phyloP scores from a whole-genome alignment of 1,139 yeast genomes.

The Yamadazyma spencermartinsiae region DNA sequence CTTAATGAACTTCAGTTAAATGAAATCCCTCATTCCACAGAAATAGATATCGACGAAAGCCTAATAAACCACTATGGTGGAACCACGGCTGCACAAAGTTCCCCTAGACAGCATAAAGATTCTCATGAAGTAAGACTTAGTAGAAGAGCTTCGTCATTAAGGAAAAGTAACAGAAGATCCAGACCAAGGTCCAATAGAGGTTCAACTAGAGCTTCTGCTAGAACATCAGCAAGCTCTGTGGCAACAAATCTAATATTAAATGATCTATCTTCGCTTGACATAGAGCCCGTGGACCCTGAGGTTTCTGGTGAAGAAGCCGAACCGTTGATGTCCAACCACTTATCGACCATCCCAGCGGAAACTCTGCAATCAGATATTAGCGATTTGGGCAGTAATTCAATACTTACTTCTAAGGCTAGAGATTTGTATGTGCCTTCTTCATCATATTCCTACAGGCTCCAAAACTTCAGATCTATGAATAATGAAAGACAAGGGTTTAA shows the following conservation, averaged over 20 bases:
- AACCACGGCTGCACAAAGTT: slow-evolving; percentile 3
- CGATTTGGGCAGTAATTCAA: background rate
- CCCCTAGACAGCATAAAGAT: background rate
- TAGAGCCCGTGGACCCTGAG: background rate
- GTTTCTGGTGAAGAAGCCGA: background rate
- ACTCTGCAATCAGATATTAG: background rate
- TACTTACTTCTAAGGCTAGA: background rate
- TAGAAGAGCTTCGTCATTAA: too few relatives aligned
- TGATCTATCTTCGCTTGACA: slow-evolving; percentile 1
- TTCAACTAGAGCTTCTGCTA: background rate
- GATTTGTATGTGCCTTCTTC: background rate
- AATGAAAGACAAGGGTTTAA: background rate
- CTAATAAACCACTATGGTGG: slow-evolving; percentile 8
- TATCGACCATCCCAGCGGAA: background rate
- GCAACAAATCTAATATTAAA: slow-evolving; percentile 2
- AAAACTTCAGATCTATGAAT: background rate
- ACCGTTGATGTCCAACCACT: background rate
- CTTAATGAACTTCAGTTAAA: slow-evolving; percentile 2
- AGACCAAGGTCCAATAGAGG: background rate
- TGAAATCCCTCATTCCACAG: slow-evolving; percentile 8
- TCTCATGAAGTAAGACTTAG: too few relatives aligned
- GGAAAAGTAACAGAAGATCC: background rate
- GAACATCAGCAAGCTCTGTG: background rate
- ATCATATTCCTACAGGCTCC: background rate
- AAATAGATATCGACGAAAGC: slow-evolving; percentile 8